These are phyloP conservation scores for Anthostomella pinea DNA, from an alignment of 2,329 filamentous ascomycete species.

Conservation along the genomic window DNA sequence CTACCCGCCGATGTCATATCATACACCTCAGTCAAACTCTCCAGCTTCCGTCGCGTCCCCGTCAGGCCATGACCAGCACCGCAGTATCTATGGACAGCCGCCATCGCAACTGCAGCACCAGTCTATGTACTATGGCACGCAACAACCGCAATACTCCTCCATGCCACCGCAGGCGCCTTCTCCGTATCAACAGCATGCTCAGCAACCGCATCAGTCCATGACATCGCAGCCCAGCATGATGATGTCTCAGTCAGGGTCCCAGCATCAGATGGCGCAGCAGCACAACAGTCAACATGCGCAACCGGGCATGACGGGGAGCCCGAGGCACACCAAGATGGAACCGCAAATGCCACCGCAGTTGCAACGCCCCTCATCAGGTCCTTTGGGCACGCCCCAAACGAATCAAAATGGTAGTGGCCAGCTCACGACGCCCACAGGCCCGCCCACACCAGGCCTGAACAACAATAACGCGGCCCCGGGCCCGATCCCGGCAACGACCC, in stretches of 20 bases:
- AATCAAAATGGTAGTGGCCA: conserved; percentile 44
- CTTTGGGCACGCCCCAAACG: conserved; percentile 44
- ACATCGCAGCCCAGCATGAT: conserved; percentile 64
- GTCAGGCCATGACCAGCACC: conserved; percentile 83
- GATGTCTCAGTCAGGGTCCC: conserved; percentile 59
- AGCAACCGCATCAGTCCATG: conserved; percentile 57
- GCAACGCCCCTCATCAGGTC: conserved; percentile 54
- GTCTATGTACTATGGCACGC: conserved; percentile 71
- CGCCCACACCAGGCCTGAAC: conserved; percentile 50
- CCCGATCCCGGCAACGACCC: conserved; percentile 94
- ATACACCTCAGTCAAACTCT: conserved; percentile 93
- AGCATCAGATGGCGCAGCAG: conserved; percentile 58
- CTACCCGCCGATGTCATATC: conserved; percentile 86
- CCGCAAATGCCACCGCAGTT: conserved; percentile 60
- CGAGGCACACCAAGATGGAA: conserved; percentile 61
- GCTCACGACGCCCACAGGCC: conserved; percentile 44
- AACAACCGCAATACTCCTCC: conserved; percentile 61
- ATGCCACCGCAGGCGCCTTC: conserved; percentile 63
- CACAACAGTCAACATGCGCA: conserved; percentile 57
- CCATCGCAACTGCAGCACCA: conserved; percentile 74
- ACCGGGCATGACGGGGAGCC: conserved; percentile 57
- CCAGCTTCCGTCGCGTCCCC: conserved; percentile 90
- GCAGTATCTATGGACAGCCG: conserved; percentile 80
- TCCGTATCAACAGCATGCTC: conserved; percentile 59
- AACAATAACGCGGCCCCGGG: conserved; percentile 92